Evolutionary conservation across 441 rosid genomes (phyloP), one percentile per base, ranked within the genome.

Genomic region (Populus trichocarpa): DNA sequence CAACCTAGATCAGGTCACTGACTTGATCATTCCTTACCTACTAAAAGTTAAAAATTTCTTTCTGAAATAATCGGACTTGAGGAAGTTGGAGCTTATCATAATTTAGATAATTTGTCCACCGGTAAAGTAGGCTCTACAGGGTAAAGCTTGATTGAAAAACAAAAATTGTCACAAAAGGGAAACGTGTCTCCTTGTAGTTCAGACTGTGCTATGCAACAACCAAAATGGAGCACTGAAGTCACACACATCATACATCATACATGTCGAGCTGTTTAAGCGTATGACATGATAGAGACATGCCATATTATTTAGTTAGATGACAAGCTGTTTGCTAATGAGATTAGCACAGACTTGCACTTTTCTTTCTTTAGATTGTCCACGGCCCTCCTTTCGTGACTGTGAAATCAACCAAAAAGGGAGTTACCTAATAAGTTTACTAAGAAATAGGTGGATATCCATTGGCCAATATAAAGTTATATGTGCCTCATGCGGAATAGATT

Each of bases 111-210:
- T 33, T 65, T 74, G 38, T 79, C 75, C 76, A 18, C 70, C 23
- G 20, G 69, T 30, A 14, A 32, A 30, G 32, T 30, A 30, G 32
- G 32, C 32, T 30, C 32, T 30, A 30, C 32, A 42, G 61, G n/a
- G 14, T 14, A 40, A 16, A 57, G 68, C 20, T 72, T 42, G 30
- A 59, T 50, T 30, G 32, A 40, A 6, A 16, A 53, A 4, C 32
- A 53, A 5, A 18, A 32, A 38, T 32, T 75, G 26, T 74, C 26
- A 16, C 36, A 53, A 61, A 50, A 59, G 67, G 74, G 70, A 36
- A 30, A 72, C 72, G 82, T 82, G 88, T 80, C 82, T 78, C 69
- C 77, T 72, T 33, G 3, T 71, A 22, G 70, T 67, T 74, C 75
- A 78, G 40, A 69, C 73, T 76, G 33, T 53, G 35, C 74, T 67